Base-by-base conservation (phyloP, 2,329 filamentous ascomycete species). In the Calonectria pauciramosa region DNA sequence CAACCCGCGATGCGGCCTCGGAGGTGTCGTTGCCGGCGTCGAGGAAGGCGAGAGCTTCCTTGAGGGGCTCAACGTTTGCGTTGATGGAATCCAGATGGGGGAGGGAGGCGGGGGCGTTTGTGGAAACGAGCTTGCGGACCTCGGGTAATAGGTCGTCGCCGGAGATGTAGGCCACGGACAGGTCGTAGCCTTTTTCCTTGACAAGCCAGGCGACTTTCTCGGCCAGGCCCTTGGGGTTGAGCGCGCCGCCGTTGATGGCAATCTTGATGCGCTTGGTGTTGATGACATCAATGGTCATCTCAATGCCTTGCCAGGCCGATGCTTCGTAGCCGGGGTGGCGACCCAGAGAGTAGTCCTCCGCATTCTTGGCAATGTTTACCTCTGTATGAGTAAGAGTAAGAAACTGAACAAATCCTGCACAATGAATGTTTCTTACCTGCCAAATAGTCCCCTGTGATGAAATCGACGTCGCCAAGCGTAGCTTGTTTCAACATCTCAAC, bases 171-270 rank as follows among this genome's bases (percentile, higher is more conserved):
- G 83, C 85, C 2, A 87, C 83, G 18, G 80, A 80, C n/a, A 87
- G 78, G 32, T 79, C 68, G 1, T 82, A 70, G 0, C 80, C 78
- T 26, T 78, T 80, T 5, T 82, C 76, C 5, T 76, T 78, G 3
- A 81, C 79, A 69, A 80, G 49, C 3, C 70, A 65, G 1, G 79
- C 71, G 11, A 82, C 74, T 54, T 77, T 80, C 66, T 87, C 78
- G 0, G 89, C 89, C 20, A 92, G 78, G 0, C 87, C 89, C 71
- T 85, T 85, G 0, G 91, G 91, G 71, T 92, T 89, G 20, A 89
- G 85, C 3, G 87, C 89, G 0, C 91, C 91, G 3, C 90, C 90
- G 76, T 92, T 91, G 70, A 91, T 84, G 44, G 91, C 84, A 16
- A 92, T 84, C 74, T 89, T 90, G 82, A 91, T 91, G 0, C 85